Percentiles rank a stretch among this genome's conserved stretches.
phyloP scores from a whole-genome alignment of 495 filamentous ascomycete genomes.

The Xylaria scruposa region DNA sequence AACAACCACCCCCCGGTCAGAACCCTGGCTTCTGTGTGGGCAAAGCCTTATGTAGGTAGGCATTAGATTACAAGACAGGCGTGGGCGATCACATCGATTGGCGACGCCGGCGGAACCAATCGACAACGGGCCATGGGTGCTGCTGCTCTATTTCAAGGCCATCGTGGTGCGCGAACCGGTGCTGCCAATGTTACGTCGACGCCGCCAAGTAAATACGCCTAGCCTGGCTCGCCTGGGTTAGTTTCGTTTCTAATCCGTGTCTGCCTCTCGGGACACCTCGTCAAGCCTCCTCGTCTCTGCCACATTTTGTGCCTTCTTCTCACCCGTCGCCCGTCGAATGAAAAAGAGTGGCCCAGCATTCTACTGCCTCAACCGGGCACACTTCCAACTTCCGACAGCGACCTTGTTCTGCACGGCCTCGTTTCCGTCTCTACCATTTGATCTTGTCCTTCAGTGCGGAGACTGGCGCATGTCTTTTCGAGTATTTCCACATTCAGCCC shows the following conservation, averaged over 20 bases:
- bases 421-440: not conserved
- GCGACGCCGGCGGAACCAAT: conserved; percentile 30
- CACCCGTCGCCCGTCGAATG: conserved; percentile 1
- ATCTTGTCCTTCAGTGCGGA: not conserved
- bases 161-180: conserved; percentile 38
- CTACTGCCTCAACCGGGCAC: conserved; percentile 8
- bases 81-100: conserved; percentile 35
- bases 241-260: conserved; percentile 15
- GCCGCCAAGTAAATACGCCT: conserved; percentile 22
- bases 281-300: conserved; percentile 32
- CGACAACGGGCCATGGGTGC: conserved; percentile 11
- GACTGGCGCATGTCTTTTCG: conserved; percentile 4
- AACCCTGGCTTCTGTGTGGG: conserved; percentile 19
- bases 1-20: conserved; percentile 29
- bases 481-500: conserved; percentile 31
- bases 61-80: conserved; percentile 26
- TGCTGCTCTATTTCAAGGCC: conserved; percentile 17
- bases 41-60: conserved; percentile 22
- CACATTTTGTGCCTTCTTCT: conserved; percentile 17
- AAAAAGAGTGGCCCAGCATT: not conserved
- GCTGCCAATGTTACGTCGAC: not conserved
- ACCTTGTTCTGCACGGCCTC: conserved; percentile 37
- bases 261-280: conserved; percentile 29
- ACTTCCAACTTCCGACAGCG: conserved; percentile 13
- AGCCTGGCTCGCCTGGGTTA: conserved; percentile 11